Evolutionary conservation across 139 green algal genomes (phyloP), one percentile per base, ranked within the genome.

Genomic region (Bryopsis sp.): DNA sequence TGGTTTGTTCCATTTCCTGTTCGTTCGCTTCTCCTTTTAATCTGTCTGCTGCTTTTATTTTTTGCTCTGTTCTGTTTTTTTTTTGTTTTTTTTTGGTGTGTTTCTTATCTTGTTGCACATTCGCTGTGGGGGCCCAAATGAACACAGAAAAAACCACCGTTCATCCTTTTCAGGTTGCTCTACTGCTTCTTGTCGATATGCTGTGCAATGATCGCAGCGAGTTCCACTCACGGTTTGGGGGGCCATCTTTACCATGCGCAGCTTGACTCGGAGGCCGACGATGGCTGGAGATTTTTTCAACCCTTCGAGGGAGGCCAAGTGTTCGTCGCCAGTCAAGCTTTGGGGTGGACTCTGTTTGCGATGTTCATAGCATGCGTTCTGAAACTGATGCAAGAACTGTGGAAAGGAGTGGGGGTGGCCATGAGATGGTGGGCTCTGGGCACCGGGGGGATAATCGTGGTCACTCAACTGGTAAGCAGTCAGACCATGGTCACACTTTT

Each of bases 211-310:
- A 80, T 86, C 28, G 86, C 78, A 24, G 76, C 81, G 26, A 90
- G 82, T 68, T 88, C 80, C 19, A 94, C 87, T 0, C 75, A 95
- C 67, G 88, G 88, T 24, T 73, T 95, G 7, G 88, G 79, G 1
- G 88, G 88, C 1, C 72, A 79, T 68, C 70, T 94, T 72, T 67
- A 77, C 1, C 79, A 88, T 64, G 67, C 72, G 48, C 11, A 29
- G 31, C n/a, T n/a, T n/a, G 43, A 39, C 31, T 47, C 3, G 4
- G 31, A 32, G 33, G 8, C 50, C 15, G 24, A 61, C n/a, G n/a
- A 28, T 35, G 59, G 43, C 3, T 95, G 88, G 88, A 74, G 68
- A 36, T 95, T 95, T 69, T 95, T 80, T 47, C 89, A 95, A 81
- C 88, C 88, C 5, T 92, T 95, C 43, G 54, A 43, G 50, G 86